Conservation (phyloP, 345 rosid species). For the Passiflora organensis region DNA sequence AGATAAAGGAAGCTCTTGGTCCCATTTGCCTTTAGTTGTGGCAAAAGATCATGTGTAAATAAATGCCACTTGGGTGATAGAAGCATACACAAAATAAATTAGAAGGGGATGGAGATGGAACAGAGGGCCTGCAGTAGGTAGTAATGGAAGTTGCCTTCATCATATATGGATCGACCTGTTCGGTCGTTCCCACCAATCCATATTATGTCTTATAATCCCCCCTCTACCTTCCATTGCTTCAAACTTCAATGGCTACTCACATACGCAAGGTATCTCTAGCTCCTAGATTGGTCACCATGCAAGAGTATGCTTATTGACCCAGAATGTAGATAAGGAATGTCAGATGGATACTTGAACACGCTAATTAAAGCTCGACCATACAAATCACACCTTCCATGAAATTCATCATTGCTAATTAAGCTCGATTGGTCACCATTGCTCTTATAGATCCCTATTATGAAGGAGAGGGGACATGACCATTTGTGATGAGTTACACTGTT, state of each 20-base stretch:
- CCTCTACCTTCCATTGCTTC: slow-evolving; percentile 11
- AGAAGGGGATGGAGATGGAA: slow-evolving; percentile 6
- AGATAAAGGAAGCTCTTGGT: slow-evolving; percentile 20
- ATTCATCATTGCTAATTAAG: too few relatives aligned
- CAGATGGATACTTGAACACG: too few relatives aligned
- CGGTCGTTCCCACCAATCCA: slow-evolving; percentile 19
- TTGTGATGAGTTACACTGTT: too few relatives aligned
- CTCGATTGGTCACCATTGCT: too few relatives aligned
- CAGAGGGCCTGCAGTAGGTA: slow-evolving; percentile 22
- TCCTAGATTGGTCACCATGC: slow-evolving; percentile 6
- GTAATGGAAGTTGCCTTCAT: slow-evolving; percentile 45
- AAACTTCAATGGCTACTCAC: slow-evolving; percentile 4
- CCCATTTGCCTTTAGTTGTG: slow-evolving; percentile 39
- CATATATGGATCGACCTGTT: slow-evolving; percentile 42
- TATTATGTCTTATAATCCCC: slow-evolving; percentile 4
- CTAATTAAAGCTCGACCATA: too few relatives aligned
- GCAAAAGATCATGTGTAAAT: slow-evolving; percentile 39
- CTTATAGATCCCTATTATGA: too few relatives aligned
- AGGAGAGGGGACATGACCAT: too few relatives aligned
- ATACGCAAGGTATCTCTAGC: background rate
- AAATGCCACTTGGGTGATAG: slow-evolving; percentile 16
- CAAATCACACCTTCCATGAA: too few relatives aligned
- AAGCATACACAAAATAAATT: slow-evolving; percentile 10
- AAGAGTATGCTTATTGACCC: too few relatives aligned
- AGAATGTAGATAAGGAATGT: too few relatives aligned